Evolutionary conservation across 129 eudicot genomes (phyloP).

Genomic region (Smallanthus sonchifolius): DNA sequence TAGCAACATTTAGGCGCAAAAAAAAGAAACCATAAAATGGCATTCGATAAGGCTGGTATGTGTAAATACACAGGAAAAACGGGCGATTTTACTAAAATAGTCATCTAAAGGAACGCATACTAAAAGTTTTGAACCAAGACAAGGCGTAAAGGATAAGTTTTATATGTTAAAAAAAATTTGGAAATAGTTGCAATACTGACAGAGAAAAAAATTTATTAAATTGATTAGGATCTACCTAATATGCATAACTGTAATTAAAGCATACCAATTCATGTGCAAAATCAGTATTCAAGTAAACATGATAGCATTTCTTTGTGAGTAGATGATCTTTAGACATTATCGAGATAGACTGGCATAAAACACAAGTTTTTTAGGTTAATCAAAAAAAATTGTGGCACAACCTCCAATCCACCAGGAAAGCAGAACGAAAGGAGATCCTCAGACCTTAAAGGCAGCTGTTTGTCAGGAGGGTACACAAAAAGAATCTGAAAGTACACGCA

Average conservation of each 20-base stretch:
- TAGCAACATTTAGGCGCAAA: conserved; percentile 10
- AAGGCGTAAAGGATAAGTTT: background rate
- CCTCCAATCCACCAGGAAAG: conserved; percentile 99
- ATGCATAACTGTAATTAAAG: background rate
- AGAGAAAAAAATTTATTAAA: background rate
- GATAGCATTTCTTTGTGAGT: background rate
- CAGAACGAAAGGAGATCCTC: conserved; percentile 99
- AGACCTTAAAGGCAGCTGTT: conserved; percentile 74
- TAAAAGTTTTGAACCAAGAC: background rate
- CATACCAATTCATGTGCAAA: conserved; percentile 2
- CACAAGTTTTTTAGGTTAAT: conserved; percentile 1
- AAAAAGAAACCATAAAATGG: conserved; percentile 14
- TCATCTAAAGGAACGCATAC: conserved; percentile 2
- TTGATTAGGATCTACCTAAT: background rate
- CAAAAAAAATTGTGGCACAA: conserved; percentile 15
- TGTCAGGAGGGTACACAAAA: conserved; percentile 94
- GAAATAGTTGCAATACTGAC: background rate
- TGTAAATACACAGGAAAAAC: background rate
- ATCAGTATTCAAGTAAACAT: conserved; percentile 1
- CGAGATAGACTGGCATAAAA: background rate
- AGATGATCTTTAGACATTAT: background rate
- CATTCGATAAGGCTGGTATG: conserved; percentile 9
- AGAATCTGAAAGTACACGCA: conserved; percentile 60
- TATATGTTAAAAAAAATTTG: background rate
- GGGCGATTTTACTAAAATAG: background rate